Percentiles rank a stretch among this genome's conserved stretches.
Conservation (phyloP, 148 eudicot species). For the Silene latifolia region DNA sequence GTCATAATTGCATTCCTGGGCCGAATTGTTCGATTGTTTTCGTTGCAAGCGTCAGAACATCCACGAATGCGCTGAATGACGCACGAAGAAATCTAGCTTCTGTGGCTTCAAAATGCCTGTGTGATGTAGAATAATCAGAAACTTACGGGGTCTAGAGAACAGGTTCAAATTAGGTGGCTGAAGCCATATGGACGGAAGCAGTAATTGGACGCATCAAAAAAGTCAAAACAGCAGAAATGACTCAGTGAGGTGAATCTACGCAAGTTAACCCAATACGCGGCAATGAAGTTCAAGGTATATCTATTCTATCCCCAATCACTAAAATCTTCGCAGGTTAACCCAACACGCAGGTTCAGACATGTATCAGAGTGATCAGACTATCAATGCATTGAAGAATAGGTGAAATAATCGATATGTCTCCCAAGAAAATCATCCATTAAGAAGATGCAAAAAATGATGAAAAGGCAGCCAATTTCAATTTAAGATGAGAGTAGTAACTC, state of each 20-base stretch:
- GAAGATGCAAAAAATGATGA: too few species aligned
- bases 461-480: not conserved
- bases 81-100: slow-evolving; percentile 97
- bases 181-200: not conserved
- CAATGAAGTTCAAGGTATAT: not conserved
- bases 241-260: too few species aligned
- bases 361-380: too few species aligned
- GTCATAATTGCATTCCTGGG: slow-evolving; percentile 26
- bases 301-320: not conserved
- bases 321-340: too few species aligned
- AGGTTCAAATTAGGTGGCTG: not conserved
- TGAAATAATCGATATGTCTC: not conserved
- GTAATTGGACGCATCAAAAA: not conserved
- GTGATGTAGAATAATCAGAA: not conserved
- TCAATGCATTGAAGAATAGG: not conserved
- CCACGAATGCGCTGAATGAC: slow-evolving; percentile 78
- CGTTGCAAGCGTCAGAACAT: slow-evolving; percentile 73
- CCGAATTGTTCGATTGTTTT: slow-evolving; percentile 81
- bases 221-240: too few species aligned
- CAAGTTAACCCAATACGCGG: not conserved
- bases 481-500: slow-evolving; percentile 23
- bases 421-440: not conserved
- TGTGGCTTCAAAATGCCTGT: slow-evolving; percentile 87
- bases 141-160: not conserved
- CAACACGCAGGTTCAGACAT: not conserved